These are phyloP conservation scores for Exophiala alcalophila DNA, from an alignment of 2,329 filamentous ascomycete genomes.

Conservation along the genomic window DNA sequence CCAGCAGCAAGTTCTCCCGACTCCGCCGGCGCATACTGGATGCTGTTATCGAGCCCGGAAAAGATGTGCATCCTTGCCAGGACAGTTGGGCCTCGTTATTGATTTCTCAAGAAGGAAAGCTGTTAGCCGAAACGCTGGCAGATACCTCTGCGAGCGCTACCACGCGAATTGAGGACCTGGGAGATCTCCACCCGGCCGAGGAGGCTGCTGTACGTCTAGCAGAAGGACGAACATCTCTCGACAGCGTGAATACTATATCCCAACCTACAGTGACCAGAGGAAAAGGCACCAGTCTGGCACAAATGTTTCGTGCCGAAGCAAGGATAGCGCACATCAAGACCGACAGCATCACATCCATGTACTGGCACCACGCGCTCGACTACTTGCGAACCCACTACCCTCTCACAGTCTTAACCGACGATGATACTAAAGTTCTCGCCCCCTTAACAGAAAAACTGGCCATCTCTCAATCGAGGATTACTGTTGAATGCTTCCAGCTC, in stretches of 20 bases:
- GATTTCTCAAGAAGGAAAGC: constrained; percentile 13
- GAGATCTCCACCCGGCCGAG: constrained; percentile 19
- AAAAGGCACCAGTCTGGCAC: constrained; percentile 8
- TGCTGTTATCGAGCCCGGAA: constrained; percentile 29
- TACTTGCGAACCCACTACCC: constrained; percentile 62
- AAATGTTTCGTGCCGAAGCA: constrained; percentile 19
- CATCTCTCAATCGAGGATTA: constrained; percentile 61
- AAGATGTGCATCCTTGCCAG: constrained; percentile 26
- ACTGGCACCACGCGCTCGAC: constrained; percentile 76
- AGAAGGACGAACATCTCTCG: constrained; percentile 4
- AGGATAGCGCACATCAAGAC: constrained; percentile 21
- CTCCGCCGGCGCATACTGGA: constrained; percentile 24
- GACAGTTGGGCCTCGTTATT: constrained; percentile 26
- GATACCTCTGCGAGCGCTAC: not conserved
- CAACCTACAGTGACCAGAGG: not conserved
- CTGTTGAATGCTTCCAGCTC: constrained; percentile 14
- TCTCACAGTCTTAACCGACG: constrained; percentile 56
- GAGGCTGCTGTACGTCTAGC: constrained; percentile 25
- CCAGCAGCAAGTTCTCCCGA: constrained; percentile 24
- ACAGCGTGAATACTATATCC: not conserved
- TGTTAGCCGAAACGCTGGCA: constrained; percentile 2
- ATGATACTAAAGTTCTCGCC: constrained; percentile 67
- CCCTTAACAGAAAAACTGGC: constrained; percentile 71
- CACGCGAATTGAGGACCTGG: constrained; percentile 8
- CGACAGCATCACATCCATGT: constrained; percentile 25